These are phyloP conservation scores for Castanopsis chinensis DNA, from an alignment of 306 rosid species.

Conservation along the genomic window DNA sequence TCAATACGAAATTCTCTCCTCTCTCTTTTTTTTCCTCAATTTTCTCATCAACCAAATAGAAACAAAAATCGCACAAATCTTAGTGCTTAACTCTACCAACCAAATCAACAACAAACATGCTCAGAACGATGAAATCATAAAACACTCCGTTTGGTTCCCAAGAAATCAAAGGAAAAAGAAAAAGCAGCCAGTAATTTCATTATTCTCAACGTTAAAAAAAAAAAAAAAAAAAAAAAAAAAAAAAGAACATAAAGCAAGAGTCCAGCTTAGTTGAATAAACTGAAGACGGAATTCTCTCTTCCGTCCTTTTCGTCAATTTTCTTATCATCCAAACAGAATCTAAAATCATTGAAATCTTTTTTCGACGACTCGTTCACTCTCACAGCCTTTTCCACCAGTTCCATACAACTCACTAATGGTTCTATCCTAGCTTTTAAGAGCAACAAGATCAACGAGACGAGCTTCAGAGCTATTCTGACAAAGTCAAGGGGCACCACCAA, in stretches of 20 bases:
- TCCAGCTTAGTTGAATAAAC: not conserved
- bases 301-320: conserved; percentile 6
- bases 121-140: not conserved
- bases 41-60: conserved; percentile 23
- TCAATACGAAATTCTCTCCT: not conserved
- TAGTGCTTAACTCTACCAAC: not conserved
- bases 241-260: not conserved
- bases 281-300: no score
- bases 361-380: no score
- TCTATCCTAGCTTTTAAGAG: no score
- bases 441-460: no score
- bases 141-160: not conserved
- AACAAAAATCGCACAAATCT: not conserved
- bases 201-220: not conserved
- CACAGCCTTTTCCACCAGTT: no score
- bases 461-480: no score
- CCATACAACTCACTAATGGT: no score
- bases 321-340: conserved; percentile 14
- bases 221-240: not conserved
- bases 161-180: not conserved
- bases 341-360: not conserved
- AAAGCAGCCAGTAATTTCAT: not conserved
- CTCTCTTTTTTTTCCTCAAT: not conserved
- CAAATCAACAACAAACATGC: not conserved
- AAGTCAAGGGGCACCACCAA: no score